Evolutionary conservation across 2,329 filamentous ascomycete genomes (phyloP).

Genomic region (Uncinocarpus reesii): DNA sequence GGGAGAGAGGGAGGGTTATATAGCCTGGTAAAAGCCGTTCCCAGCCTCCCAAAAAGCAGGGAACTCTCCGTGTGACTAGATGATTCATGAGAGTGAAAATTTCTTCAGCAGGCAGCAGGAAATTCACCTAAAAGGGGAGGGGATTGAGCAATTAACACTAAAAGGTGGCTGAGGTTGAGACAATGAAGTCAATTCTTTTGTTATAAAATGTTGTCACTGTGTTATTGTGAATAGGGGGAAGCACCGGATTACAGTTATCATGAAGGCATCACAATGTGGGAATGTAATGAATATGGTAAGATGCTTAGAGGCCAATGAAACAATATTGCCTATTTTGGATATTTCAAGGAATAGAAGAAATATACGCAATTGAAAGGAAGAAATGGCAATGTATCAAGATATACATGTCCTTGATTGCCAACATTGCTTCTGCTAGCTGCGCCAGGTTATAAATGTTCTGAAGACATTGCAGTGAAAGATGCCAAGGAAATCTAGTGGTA

Average conservation of each 20-base stretch:
- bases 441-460: too few relatives aligned
- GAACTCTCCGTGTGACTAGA: neutral
- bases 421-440: too few relatives aligned
- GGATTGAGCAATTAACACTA: too few relatives aligned
- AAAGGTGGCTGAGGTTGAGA: neutral
- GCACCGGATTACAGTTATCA: neutral
- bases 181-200: neutral
- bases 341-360: neutral
- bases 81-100: neutral
- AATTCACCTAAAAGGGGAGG: neutral
- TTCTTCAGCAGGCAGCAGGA: neutral
- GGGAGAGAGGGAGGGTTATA: neutral
- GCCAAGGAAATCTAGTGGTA: neutral
- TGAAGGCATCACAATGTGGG: neutral
- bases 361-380: neutral
- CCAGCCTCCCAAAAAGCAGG: neutral
- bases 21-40: neutral
- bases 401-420: neutral
- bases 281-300: neutral
- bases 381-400: neutral
- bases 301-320: neutral
- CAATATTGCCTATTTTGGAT: too few relatives aligned
- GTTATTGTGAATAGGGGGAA: neutral
- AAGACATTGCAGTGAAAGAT: neutral
- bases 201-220: neutral